Conservation (phyloP, 164 flowering plant genomes). For the Euptelea pleiosperma region DNA sequence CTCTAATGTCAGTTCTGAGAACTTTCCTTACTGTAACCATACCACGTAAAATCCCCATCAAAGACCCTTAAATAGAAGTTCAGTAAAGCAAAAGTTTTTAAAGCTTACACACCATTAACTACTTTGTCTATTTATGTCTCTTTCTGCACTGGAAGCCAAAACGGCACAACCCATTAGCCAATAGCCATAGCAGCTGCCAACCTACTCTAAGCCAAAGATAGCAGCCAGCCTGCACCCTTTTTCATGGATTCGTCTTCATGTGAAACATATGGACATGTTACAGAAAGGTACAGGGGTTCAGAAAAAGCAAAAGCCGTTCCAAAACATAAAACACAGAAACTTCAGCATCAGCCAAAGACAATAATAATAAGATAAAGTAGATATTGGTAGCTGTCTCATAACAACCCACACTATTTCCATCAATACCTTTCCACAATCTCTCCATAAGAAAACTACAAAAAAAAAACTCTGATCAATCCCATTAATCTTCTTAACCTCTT, state of each 20-base stretch:
- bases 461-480: not conserved
- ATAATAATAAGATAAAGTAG: conserved; percentile 3
- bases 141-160: not conserved
- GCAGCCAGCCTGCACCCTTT: not conserved
- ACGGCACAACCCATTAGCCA: not conserved
- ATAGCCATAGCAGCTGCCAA: too few relatives aligned
- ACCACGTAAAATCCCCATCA: too few relatives aligned
- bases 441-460: conserved; percentile 9
- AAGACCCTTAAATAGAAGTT: too few relatives aligned
- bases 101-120: too few relatives aligned
- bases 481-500: not conserved
- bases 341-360: conserved; percentile 6
- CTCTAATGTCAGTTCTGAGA: too few relatives aligned
- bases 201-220: too few relatives aligned
- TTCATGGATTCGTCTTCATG: conserved; percentile 1
- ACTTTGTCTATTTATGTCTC: not conserved
- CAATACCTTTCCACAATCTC: too few relatives aligned
- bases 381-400: conserved; percentile 14
- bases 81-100: too few relatives aligned
- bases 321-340: conserved; percentile 7
- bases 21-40: too few relatives aligned
- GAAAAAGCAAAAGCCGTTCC: not conserved
- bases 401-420: conserved; percentile 9
- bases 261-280: conserved; percentile 1
- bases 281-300: not conserved